These are phyloP conservation scores for Hyaloperonospora brassicae DNA, from an alignment of 352 stramenopile genomes.

Conservation along the genomic window DNA sequence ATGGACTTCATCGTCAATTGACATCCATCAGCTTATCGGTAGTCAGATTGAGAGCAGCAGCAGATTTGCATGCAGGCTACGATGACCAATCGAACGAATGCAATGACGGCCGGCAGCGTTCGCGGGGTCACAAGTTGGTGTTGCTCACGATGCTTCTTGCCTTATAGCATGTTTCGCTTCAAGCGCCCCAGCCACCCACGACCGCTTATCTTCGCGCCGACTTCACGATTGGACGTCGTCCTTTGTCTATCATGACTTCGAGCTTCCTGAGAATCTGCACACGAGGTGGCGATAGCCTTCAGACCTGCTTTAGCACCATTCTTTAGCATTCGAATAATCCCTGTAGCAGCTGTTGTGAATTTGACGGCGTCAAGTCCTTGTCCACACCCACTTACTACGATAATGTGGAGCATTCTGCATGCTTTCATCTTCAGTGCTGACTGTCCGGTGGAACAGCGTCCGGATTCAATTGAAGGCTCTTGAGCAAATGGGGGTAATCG, in stretches of 20 bases:
- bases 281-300: constrained; percentile 24
- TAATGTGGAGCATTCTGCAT: constrained; percentile 26
- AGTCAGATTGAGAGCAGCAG: constrained; percentile 57
- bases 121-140: constrained; percentile 18
- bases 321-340: constrained; percentile 13
- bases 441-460: constrained; percentile 8
- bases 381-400: constrained; percentile 32
- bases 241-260: constrained; percentile 5
- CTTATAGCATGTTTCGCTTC: constrained; percentile 13
- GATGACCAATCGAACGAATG: not conserved
- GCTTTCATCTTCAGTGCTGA: constrained; percentile 30
- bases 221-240: constrained; percentile 25
- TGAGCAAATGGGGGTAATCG: constrained; percentile 37
- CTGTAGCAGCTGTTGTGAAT: constrained; percentile 19
- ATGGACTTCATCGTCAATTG: constrained; percentile 9
- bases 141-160: constrained; percentile 25
- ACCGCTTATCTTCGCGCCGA: constrained; percentile 35
- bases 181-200: constrained; percentile 17
- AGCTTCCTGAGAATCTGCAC: constrained; percentile 7
- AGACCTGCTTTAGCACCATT: constrained; percentile 41
- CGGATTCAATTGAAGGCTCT: constrained; percentile 24
- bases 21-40: constrained; percentile 16
- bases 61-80: constrained; percentile 25
- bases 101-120: not conserved
- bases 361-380: constrained; percentile 10